Base-by-base conservation (phyloP, 352 stramenopile species). In the Phytopythium delawarense region DNA sequence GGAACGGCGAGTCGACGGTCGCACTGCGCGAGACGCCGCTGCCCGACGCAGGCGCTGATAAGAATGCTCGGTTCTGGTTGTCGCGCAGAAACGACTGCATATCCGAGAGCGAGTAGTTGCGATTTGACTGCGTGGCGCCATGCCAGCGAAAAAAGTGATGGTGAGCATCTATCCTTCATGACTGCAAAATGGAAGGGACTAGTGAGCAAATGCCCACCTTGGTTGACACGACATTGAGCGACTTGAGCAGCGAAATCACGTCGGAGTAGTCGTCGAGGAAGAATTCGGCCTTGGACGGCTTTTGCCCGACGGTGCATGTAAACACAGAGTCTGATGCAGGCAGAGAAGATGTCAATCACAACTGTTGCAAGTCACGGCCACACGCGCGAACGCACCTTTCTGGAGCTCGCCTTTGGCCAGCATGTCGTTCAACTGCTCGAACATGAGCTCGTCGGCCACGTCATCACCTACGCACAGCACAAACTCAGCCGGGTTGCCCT, bases 381-480 rank as follows among this genome's bases (percentile, higher is more conserved):
- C 18, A 53, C 25, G n/a, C 6, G 23, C 65, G 61, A 71, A 18
- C 55, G 0, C 30, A 90, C 82, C 80, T 82, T 78, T 73, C 18
- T 71, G 58, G 13, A 89, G 58, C 25, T 78, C 68, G 16, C 61
- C 32, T 8, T 68, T 73, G 8, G 63, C 67, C 9, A 78, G 67
- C 63, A 88, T 80, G 30, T 76, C 73, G 15, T 89, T 77, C 8
- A 92, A 59, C 20, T 87, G 71, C 20, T 94, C 80, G 48, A 94
- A 98, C 96, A 99, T 99, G 57, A 98, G 89, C 73, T 99, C 98
- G 64, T 99, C 98, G 13, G 96, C 97, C 51, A 98, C 92, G 66
- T 99, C 98, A 70, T 99, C 97, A 34, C 98, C 98, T 48, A 99
- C 84, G 23, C 92, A 96, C n/a, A 99, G 65, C 12, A 98, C 83